Conservation (phyloP, 2,329 filamentous ascomycete species). For the Nectriaceae sp. region DNA sequence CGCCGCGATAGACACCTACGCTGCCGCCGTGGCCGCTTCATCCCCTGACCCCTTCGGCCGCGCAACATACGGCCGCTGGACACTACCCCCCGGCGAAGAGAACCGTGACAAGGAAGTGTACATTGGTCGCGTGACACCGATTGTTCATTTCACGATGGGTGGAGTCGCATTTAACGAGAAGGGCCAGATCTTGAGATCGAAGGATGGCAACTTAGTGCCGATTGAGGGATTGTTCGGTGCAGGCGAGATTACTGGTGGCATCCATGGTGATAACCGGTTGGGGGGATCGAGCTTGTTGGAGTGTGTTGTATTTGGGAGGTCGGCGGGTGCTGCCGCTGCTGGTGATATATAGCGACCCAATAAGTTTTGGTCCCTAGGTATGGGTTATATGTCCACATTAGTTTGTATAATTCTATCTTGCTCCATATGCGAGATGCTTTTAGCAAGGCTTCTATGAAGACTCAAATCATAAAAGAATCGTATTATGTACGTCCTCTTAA, state of each 20-base stretch:
- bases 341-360: neutral
- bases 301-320: constrained; percentile 64
- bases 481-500: too few species aligned
- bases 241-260: constrained; percentile 64
- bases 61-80: constrained; percentile 57
- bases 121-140: constrained; percentile 61
- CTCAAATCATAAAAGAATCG: too few species aligned
- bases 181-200: constrained; percentile 49
- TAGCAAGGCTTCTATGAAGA: too few species aligned
- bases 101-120: constrained; percentile 55
- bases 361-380: too few species aligned
- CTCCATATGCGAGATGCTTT: too few species aligned
- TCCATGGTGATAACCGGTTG: constrained; percentile 64
- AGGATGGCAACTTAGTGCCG: constrained; percentile 36
- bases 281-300: constrained; percentile 64
- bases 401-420: too few species aligned
- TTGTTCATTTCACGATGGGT: constrained; percentile 69
- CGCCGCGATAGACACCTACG: constrained; percentile 51
- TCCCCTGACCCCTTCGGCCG: constrained; percentile 48
- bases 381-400: too few species aligned
- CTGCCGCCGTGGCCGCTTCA: constrained; percentile 42
- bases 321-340: constrained; percentile 46
- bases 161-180: constrained; percentile 58
- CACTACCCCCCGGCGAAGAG: constrained; percentile 42
- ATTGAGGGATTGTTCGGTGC: constrained; percentile 63